Evolutionary conservation across 192 early-diverging fungal genomes (phyloP), one percentile per base, ranked within the genome.

Genomic region (Blastocladiella britannica): DNA sequence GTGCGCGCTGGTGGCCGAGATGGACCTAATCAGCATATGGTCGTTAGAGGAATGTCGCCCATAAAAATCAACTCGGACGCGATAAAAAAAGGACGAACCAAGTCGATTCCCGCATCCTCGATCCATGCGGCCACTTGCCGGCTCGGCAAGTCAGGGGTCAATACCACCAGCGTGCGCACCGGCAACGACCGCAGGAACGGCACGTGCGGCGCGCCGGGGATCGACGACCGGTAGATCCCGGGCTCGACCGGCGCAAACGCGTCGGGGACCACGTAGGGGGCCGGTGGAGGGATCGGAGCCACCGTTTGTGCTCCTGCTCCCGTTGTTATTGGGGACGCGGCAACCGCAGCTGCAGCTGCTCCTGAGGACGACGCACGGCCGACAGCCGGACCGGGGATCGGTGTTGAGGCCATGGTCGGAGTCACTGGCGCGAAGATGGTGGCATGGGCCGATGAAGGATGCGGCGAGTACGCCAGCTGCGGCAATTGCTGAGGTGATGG

Each of bases 211-310:
- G 75, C 70, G 5, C 83, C 77, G 25, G 93, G 66, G 52, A 82
- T 79, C 31, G 81, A 82, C 15, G 84, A 86, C 4, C 93, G 82
- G 63, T 93, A 93, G 3, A 97, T 70, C 18, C 86, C 86, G 37
- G 75, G 73, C 58, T 95, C 91, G 22, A 97, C 87, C 52, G 84
- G 84, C 23, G 87, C 89, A 69, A 89, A 94, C 6, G 84, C 78
- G 56, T 93, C 89, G 25, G 86, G 86, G 31, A 79, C 80, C 24
- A 67, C 71, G n/a, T n/a, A n/a, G n/a, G n/a, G n/a, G n/a, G n/a
- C n/a, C n/a, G n/a, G n/a, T n/a, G n/a, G n/a, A n/a, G n/a, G n/a
- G n/a, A n/a, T n/a, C n/a, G n/a, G n/a, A n/a, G n/a, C n/a, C n/a
- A n/a, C n/a, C n/a, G n/a, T n/a, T n/a, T n/a, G n/a, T n/a, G n/a